Conservation (phyloP, 345 rosid genomes). For the Brassica incana region DNA sequence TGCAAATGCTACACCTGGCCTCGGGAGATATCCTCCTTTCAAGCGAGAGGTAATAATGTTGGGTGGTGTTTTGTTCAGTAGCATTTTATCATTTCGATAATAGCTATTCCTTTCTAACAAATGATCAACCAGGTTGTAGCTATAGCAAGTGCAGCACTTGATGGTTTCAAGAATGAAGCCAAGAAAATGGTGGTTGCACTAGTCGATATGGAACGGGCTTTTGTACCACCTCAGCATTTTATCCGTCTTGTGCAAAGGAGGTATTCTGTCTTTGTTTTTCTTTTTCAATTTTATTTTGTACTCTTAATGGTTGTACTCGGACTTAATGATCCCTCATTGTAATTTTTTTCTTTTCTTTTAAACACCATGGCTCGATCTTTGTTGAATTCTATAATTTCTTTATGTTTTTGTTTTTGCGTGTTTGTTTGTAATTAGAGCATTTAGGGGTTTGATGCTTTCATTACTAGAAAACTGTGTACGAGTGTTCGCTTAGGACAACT, state of each 20-base stretch:
- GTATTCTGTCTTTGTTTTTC: constrained; percentile 39
- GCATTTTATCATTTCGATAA: not conserved
- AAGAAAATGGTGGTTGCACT: not conserved
- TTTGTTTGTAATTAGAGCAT: not conserved
- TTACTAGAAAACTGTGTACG: not conserved
- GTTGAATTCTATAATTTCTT: not conserved
- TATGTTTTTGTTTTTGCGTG: not conserved
- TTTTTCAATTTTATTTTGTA: constrained; percentile 2
- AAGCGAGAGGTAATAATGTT: constrained; percentile 74
- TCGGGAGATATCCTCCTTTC: constrained; percentile 96
- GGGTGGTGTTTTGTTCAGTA: constrained; percentile 8
- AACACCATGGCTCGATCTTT: not conserved
- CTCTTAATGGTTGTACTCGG: not conserved
- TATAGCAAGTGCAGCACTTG: constrained; percentile 89
- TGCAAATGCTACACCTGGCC: constrained; percentile 95
- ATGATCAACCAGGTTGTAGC: constrained; percentile 65
- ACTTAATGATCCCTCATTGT: not conserved
- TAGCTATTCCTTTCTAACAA: constrained; percentile 14
- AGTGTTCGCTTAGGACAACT: constrained; percentile 2
- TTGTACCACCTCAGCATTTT: constrained; percentile 99
- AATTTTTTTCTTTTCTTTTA: not conserved
- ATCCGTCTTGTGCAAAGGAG: constrained; percentile 95
- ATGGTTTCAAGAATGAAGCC: constrained; percentile 36
- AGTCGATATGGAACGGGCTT: constrained; percentile 52
- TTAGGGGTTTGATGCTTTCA: not conserved